These are phyloP conservation scores for Zygoascus biomembranicola DNA, from an alignment of 805 yeast species.

Conservation along the genomic window DNA sequence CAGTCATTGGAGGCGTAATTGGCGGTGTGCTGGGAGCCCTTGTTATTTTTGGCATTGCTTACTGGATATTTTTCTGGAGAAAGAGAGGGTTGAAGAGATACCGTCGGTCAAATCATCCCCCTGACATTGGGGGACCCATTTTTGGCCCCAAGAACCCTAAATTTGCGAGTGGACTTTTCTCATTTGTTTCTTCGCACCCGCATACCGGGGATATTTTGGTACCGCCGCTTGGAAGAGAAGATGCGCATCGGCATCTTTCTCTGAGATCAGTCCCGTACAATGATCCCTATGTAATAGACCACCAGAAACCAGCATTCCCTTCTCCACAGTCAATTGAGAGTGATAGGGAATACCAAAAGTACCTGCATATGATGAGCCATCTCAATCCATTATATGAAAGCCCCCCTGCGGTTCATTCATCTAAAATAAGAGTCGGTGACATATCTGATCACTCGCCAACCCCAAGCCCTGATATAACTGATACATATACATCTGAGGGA, in stretches of 20 bases:
- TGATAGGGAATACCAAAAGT: not conserved
- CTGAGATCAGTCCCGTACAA: not conserved
- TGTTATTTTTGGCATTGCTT: not conserved
- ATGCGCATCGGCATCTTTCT: not conserved
- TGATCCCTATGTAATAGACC: not conserved
- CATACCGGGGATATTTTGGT: not conserved
- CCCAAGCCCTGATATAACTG: not conserved
- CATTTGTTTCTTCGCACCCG: not conserved
- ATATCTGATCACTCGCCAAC: not conserved
- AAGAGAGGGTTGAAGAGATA: not conserved
- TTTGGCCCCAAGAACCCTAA: not conserved
- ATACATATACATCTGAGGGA: not conserved
- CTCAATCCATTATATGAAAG: too few species aligned
- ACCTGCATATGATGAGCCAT: not conserved
- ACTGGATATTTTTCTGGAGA: not conserved
- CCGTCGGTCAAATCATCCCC: not conserved
- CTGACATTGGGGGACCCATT: not conserved
- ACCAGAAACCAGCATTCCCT: not conserved
- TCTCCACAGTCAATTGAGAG: not conserved
- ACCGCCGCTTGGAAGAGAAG: not conserved
- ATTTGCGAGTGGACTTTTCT: not conserved
- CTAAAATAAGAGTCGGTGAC: too few species aligned
- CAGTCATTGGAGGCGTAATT: conserved; percentile 10
- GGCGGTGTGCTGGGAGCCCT: conserved; percentile 10
- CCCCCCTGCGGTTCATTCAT: too few species aligned